Percentiles rank a stretch among this genome's conserved stretches.
Evolutionary conservation across 2,329 filamentous ascomycete species (phyloP).

Genomic region (Penicillium sp.): DNA sequence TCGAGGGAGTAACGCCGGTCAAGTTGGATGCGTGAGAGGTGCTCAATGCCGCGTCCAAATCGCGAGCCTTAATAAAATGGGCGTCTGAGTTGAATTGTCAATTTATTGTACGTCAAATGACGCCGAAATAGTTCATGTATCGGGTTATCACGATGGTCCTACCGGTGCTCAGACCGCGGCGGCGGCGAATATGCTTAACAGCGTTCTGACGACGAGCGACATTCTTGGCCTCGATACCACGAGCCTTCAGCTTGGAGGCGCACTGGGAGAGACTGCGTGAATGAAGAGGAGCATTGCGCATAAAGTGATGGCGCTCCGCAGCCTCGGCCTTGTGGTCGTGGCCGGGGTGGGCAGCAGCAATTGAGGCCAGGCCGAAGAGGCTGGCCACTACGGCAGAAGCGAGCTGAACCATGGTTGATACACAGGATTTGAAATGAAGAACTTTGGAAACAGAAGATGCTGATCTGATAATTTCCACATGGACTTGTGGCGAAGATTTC

Average conservation of each 20-base stretch:
- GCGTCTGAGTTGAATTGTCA: slow-evolving; percentile 8
- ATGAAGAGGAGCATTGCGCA: slow-evolving; percentile 41
- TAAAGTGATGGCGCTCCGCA: slow-evolving; percentile 52
- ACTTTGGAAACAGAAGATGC: neutral
- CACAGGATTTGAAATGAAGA: neutral
- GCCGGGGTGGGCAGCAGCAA: slow-evolving; percentile 50
- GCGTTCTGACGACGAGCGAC: slow-evolving; percentile 48
- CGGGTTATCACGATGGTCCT: neutral
- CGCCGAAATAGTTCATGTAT: neutral
- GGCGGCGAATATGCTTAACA: slow-evolving; percentile 46
- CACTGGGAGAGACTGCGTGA: slow-evolving; percentile 51
- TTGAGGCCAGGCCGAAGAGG: slow-evolving; percentile 26
- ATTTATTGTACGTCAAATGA: neutral
- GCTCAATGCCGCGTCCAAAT: slow-evolving; percentile 37
- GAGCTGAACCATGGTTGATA: slow-evolving; percentile 21
- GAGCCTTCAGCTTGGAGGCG: slow-evolving; percentile 48
- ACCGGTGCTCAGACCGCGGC: slow-evolving; percentile 38
- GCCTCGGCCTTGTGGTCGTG: slow-evolving; percentile 53
- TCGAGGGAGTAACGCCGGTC: slow-evolving; percentile 22
- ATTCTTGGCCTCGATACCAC: slow-evolving; percentile 50
- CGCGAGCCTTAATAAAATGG: slow-evolving; percentile 34
- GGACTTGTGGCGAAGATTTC: neutral
- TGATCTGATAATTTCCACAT: neutral
- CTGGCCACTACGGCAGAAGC: slow-evolving; percentile 25
- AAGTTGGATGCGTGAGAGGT: slow-evolving; percentile 44